Conservation (phyloP, 129 eudicot species). For the Helichrysum umbraculigerum region DNA sequence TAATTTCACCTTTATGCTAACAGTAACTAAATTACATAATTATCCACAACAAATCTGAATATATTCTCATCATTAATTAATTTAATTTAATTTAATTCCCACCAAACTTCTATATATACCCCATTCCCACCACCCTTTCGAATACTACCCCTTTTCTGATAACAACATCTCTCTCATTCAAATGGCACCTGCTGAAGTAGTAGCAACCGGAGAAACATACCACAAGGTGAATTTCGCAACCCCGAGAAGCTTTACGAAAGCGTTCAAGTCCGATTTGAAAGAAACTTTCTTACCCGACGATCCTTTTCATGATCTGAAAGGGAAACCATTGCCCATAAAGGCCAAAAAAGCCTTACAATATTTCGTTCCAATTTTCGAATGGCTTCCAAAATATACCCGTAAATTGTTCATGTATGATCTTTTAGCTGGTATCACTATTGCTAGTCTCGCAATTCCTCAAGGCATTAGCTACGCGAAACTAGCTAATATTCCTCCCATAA, state of each 20-base stretch:
- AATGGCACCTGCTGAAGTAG: constrained; percentile 36
- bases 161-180: neutral
- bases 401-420: constrained; percentile 63
- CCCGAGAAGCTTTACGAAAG: constrained; percentile 50
- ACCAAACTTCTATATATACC: constrained; percentile 30
- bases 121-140: constrained; percentile 1
- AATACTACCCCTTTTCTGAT: neutral
- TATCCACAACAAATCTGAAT: constrained; percentile 9
- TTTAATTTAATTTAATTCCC: constrained; percentile 7
- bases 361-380: constrained; percentile 71
- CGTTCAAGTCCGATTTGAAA: constrained; percentile 46
- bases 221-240: constrained; percentile 56
- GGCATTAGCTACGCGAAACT: constrained; percentile 97
- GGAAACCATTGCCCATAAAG: constrained; percentile 40
- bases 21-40: constrained; percentile 4
- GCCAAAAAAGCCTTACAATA: constrained; percentile 42
- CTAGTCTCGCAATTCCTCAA: constrained; percentile 97
- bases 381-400: constrained; percentile 72
- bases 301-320: constrained; percentile 58
- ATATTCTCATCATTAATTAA: neutral
- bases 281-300: constrained; percentile 88
- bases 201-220: constrained; percentile 10
- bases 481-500: constrained; percentile 67
- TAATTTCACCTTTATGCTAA: neutral
- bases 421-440: constrained; percentile 85